These are phyloP conservation scores for Penicillium thymicola DNA, from an alignment of 2,329 filamentous ascomycete genomes.

Conservation along the genomic window DNA sequence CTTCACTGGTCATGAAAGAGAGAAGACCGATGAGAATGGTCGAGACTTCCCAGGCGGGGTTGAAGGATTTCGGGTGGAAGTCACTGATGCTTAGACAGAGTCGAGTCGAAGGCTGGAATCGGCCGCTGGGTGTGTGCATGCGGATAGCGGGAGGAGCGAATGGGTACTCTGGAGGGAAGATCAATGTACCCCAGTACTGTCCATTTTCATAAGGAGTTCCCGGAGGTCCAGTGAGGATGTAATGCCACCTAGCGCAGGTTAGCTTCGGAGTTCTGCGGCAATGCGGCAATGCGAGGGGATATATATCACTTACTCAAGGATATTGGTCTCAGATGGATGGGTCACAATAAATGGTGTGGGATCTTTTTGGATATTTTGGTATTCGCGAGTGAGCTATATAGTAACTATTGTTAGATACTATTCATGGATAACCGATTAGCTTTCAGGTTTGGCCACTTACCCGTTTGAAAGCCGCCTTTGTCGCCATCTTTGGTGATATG, in stretches of 20 bases:
- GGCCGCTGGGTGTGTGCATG: constrained; percentile 96
- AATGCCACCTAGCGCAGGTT: constrained; percentile 68
- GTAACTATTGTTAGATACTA: constrained; percentile 5
- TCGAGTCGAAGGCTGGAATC: constrained; percentile 88
- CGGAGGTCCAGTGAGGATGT: constrained; percentile 90
- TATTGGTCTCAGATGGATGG: constrained; percentile 86
- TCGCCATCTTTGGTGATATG: constrained; percentile 56
- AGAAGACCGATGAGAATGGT: constrained; percentile 93
- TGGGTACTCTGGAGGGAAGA: constrained; percentile 94
- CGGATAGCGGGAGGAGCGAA: constrained; percentile 96
- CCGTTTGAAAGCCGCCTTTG: constrained; percentile 69
- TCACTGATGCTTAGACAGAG: constrained; percentile 95
- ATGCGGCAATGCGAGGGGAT: background rate
- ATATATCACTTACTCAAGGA: constrained; percentile 67
- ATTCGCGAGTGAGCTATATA: constrained; percentile 60
- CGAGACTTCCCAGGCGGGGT: constrained; percentile 96
- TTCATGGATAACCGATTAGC: background rate
- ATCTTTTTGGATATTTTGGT: constrained; percentile 64
- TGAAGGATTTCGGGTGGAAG: constrained; percentile 97
- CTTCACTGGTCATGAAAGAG: constrained; percentile 97
- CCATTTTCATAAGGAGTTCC: constrained; percentile 90
- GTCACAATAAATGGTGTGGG: constrained; percentile 86
- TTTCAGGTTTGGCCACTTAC: constrained; percentile 43
- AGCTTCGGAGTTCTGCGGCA: constrained; percentile 3
- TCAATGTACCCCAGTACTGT: constrained; percentile 96